phyloP scores from a whole-genome alignment of 768 basidiomycete genomes.

The Panus rudis region DNA sequence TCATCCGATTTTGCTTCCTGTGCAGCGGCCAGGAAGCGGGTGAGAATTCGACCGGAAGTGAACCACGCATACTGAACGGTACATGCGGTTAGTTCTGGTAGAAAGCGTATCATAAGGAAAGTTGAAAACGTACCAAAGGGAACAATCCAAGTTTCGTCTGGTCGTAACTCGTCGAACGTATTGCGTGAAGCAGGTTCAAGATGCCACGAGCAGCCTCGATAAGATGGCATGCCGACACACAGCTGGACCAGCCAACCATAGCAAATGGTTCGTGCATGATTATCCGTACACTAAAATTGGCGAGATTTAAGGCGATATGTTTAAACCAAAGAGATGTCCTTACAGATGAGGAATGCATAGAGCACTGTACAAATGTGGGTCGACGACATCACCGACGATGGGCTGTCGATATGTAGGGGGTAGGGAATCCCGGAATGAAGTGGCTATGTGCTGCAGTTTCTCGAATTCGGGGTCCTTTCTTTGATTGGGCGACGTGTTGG shows the following conservation, averaged over 20 bases:
- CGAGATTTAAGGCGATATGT: background rate
- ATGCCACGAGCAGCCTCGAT: conserved; percentile 59
- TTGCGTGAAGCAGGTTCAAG: conserved; percentile 57
- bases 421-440: conserved; percentile 51
- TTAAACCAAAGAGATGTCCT: conserved; percentile 8
- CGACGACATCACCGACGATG: conserved; percentile 41
- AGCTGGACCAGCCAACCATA: conserved; percentile 46
- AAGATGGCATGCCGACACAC: conserved; percentile 64
- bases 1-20: conserved; percentile 49
- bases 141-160: conserved; percentile 65
- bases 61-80: conserved; percentile 44
- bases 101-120: background rate
- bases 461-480: conserved; percentile 51
- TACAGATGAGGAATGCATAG: conserved; percentile 23
- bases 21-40: conserved; percentile 59
- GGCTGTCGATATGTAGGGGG: conserved; percentile 49
- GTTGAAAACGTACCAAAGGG: conserved; percentile 43
- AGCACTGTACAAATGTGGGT: conserved; percentile 46
- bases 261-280: conserved; percentile 76
- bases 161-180: conserved; percentile 68
- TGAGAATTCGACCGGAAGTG: conserved; percentile 55
- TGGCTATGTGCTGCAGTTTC: conserved; percentile 48
- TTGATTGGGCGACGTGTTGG: too few species aligned
- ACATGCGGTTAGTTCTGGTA: background rate
- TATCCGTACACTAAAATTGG: conserved; percentile 47